These are phyloP conservation scores for Penicillium sp. DNA, from an alignment of 2,329 filamentous ascomycete genomes.

Conservation along the genomic window DNA sequence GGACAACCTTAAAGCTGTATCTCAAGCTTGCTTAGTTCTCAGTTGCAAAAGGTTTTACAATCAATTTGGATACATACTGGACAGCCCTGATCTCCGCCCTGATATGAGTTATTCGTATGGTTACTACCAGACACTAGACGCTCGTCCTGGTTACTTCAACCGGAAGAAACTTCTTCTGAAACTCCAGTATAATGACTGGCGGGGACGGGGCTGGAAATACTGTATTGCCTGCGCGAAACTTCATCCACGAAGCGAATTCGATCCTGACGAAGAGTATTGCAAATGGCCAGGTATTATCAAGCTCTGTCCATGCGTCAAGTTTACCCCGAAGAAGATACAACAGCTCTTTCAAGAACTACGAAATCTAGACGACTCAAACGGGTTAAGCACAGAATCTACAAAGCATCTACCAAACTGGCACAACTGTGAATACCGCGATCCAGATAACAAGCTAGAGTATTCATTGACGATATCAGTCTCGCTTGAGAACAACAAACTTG, in stretches of 20 bases:
- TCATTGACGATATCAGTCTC: neutral
- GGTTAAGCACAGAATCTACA: neutral
- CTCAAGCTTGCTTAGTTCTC: too few relatives aligned
- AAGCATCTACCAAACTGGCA: neutral
- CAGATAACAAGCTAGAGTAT: neutral
- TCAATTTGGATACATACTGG: too few relatives aligned
- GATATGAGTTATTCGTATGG: too few relatives aligned
- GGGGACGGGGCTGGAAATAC: neutral
- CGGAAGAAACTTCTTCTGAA: neutral
- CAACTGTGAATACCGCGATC: neutral
- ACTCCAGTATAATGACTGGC: neutral
- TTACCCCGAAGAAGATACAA: neutral
- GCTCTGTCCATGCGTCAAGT: neutral
- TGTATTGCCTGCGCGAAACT: neutral
- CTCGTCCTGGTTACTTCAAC: too few relatives aligned
- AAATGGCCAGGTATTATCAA: neutral
- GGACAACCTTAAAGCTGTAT: too few relatives aligned
- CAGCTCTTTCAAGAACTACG: neutral
- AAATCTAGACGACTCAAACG: neutral
- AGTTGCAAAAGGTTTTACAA: too few relatives aligned
- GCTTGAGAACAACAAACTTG: neutral
- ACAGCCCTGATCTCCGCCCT: too few relatives aligned
- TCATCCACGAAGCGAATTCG: neutral
- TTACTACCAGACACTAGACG: too few relatives aligned
- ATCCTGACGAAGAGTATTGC: neutral